Evolutionary conservation across 129 eudicot species (phyloP).

Genomic region (Flaveria robusta): DNA sequence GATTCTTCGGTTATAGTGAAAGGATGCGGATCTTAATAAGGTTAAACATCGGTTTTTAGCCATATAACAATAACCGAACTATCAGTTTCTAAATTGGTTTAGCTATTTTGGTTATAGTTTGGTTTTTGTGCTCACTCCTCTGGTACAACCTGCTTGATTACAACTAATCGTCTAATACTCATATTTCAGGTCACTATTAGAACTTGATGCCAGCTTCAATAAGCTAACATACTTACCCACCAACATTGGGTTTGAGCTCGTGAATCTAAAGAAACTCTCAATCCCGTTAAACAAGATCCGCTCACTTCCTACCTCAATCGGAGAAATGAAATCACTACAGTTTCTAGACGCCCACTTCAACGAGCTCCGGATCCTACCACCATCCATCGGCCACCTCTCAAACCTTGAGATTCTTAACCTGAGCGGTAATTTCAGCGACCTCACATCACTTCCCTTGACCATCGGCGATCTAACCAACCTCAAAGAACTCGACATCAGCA

Average conservation of each 20-base stretch:
- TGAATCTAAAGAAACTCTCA: slow-evolving; percentile 61
- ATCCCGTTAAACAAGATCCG: slow-evolving; percentile 78
- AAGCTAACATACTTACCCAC: slow-evolving; percentile 83
- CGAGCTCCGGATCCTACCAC: slow-evolving; percentile 82
- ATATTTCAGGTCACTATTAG: slow-evolving; percentile 53
- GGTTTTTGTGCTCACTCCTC: not conserved
- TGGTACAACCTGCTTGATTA: not conserved
- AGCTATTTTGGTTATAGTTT: not conserved
- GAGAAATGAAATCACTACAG: slow-evolving; percentile 77
- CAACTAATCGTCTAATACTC: not conserved
- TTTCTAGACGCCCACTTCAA: slow-evolving; percentile 80
- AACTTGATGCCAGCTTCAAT: slow-evolving; percentile 92
- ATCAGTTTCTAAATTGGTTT: not conserved
- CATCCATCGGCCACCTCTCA: slow-evolving; percentile 59
- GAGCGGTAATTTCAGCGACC: slow-evolving; percentile 84
- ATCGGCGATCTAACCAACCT: slow-evolving; percentile 73
- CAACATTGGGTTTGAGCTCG: slow-evolving; percentile 75
- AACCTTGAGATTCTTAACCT: slow-evolving; percentile 75
- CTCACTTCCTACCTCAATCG: slow-evolving; percentile 81
- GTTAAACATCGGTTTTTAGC: too few relatives aligned
- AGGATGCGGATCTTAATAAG: too few relatives aligned
- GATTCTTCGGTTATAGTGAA: not conserved
- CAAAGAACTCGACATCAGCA: slow-evolving; percentile 85
- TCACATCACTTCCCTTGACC: slow-evolving; percentile 70
- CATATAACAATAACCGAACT: not conserved